Conservation (phyloP, 2,329 filamentous ascomycete genomes). For the Leptosphaerulina australis region DNA sequence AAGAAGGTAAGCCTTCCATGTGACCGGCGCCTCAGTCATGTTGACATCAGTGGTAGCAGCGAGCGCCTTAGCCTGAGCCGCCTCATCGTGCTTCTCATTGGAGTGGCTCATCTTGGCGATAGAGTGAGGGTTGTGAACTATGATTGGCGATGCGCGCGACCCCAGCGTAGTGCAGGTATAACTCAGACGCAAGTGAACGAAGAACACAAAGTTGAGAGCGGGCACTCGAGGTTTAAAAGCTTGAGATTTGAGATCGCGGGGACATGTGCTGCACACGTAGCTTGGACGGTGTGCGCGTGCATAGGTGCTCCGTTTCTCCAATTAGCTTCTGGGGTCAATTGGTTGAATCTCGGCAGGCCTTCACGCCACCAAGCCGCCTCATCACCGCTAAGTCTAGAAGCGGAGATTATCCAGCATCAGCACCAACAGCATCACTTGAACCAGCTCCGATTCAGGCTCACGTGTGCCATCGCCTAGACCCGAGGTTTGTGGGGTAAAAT, state of each 20-base stretch:
- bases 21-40: conserved; percentile 58
- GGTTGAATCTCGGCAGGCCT: not conserved
- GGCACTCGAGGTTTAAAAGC: conserved; percentile 10
- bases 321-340: not conserved
- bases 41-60: conserved; percentile 51
- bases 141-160: conserved; percentile 1
- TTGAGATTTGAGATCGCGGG: conserved; percentile 7
- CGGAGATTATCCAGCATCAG: not conserved
- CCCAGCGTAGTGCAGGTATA: not conserved
- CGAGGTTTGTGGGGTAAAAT: not conserved
- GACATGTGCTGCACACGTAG: conserved; percentile 4
- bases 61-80: conserved; percentile 1
- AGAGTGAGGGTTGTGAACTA: not conserved
- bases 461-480: not conserved
- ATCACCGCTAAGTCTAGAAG: not conserved
- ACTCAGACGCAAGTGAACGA: conserved; percentile 9
- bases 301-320: not conserved
- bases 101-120: conserved; percentile 8
- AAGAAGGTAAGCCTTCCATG: conserved; percentile 46
- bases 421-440: not conserved
- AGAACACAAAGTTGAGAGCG: not conserved
- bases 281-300: not conserved
- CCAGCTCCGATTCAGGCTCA: not conserved
- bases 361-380: not conserved
- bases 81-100: conserved; percentile 7